Percentiles rank a stretch among this genome's conserved stretches.
These are phyloP conservation scores for Boechera retrofracta DNA, from an alignment of 345 rosid species.

Conservation along the genomic window DNA sequence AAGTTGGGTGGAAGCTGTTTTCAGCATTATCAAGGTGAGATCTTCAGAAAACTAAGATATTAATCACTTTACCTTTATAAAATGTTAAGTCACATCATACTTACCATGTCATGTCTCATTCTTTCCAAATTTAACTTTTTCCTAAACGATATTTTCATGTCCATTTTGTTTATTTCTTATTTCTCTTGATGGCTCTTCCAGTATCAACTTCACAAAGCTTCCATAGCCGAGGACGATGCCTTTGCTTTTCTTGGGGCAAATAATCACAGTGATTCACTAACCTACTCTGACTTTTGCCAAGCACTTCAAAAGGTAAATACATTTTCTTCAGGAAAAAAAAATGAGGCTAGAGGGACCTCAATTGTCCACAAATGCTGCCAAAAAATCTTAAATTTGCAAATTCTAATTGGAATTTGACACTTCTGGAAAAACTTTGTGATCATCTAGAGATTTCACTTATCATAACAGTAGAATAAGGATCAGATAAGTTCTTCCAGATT, in stretches of 20 bases:
- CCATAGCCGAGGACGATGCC: constrained; percentile 59
- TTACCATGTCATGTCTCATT: constrained; percentile 1
- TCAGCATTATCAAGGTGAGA: constrained; percentile 71
- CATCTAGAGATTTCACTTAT: background rate
- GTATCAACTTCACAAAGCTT: constrained; percentile 69
- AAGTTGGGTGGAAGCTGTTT: constrained; percentile 76
- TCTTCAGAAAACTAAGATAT: background rate
- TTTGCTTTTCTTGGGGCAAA: constrained; percentile 65
- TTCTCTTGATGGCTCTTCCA: constrained; percentile 44
- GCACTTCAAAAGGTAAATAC: constrained; percentile 65
- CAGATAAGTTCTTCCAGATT: background rate
- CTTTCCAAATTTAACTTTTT: constrained; percentile 4
- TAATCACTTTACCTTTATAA: background rate
- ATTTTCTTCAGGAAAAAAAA: background rate
- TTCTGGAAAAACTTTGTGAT: background rate
- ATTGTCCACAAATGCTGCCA: constrained; percentile 11
- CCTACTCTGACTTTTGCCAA: constrained; percentile 66
- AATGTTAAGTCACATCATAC: background rate
- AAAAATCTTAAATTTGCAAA: constrained; percentile 3
- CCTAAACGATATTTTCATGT: constrained; percentile 4
- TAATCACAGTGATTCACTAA: constrained; percentile 53
- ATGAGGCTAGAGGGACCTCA: background rate
- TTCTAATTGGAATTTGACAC: background rate
- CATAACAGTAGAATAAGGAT: background rate
- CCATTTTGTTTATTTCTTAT: constrained; percentile 12